These are phyloP conservation scores for Hordeum marinum DNA, from an alignment of 176 grass and related monocot species.

Conservation along the genomic window DNA sequence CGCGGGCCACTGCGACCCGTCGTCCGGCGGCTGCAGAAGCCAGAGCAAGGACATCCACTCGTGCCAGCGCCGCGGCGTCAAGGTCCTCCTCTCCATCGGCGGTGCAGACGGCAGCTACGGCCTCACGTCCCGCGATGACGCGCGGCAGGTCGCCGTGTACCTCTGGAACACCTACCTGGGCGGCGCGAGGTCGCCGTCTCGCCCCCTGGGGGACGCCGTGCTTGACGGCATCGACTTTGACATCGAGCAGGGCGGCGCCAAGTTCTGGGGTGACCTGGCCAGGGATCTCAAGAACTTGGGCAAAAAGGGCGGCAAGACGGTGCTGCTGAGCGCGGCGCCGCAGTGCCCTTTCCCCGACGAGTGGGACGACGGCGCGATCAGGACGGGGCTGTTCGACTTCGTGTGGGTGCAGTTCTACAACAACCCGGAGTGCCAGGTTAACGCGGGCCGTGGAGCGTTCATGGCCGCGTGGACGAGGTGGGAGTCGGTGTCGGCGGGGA, in stretches of 20 bases:
- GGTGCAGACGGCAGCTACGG: constrained; percentile 45
- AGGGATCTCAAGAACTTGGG: constrained; percentile 39
- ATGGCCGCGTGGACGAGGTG: constrained; percentile 53
- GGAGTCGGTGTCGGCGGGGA: constrained; percentile 44
- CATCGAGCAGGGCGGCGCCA: constrained; percentile 48
- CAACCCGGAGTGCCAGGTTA: constrained; percentile 48
- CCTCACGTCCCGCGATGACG: constrained; percentile 36
- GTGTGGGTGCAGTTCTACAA: constrained; percentile 97
- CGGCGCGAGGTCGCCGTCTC: constrained; percentile 34
- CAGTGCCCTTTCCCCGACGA: constrained; percentile 76
- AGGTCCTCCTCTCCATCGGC: constrained; percentile 73
- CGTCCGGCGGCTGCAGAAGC: constrained; percentile 29
- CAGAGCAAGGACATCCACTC: constrained; percentile 43
- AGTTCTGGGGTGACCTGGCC: constrained; percentile 46
- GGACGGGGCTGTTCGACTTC: constrained; percentile 68
- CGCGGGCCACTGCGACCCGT: constrained; percentile 56
- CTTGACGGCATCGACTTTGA: constrained; percentile 79
- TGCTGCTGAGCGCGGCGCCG: constrained; percentile 66
- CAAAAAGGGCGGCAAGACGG: constrained; percentile 14
- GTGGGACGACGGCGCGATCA: constrained; percentile 31
- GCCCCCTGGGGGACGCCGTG: constrained; percentile 52
- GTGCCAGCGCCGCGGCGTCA: constrained; percentile 55
- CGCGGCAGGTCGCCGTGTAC: constrained; percentile 39
- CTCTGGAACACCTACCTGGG: constrained; percentile 70
- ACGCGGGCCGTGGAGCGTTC: constrained; percentile 5